Evolutionary conservation across 1,284 basidiomycete genomes (phyloP).

Genomic region (Malassezia yamatoensis): DNA sequence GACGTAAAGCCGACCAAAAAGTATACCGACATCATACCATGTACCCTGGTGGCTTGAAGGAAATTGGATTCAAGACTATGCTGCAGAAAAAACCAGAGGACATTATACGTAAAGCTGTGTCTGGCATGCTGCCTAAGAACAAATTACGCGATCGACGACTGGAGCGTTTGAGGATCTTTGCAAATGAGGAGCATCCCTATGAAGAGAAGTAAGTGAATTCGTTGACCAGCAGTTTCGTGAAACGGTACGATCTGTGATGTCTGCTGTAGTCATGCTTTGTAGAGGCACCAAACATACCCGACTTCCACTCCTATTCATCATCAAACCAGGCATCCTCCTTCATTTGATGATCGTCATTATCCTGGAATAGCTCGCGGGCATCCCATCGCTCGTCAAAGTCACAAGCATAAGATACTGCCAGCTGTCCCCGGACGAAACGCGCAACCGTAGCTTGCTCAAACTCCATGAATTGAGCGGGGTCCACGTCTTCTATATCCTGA

Average conservation of each 20-base stretch:
- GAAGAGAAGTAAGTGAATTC: constrained; percentile 25
- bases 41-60: constrained; percentile 83
- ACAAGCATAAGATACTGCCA: constrained; percentile 11
- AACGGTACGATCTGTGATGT: constrained; percentile 14
- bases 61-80: constrained; percentile 40
- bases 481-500: neutral
- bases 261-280: neutral
- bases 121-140: constrained; percentile 48
- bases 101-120: constrained; percentile 44
- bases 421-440: constrained; percentile 11
- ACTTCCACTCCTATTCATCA: neutral
- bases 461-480: neutral
- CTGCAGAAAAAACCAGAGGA: constrained; percentile 70
- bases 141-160: constrained; percentile 42
- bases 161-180: constrained; percentile 43
- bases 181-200: constrained; percentile 40
- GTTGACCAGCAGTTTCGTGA: constrained; percentile 15
- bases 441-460: constrained; percentile 6
- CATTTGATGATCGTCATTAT: neutral
- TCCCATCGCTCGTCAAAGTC: constrained; percentile 18
- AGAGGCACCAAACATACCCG: constrained; percentile 1
- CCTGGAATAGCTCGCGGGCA: neutral
- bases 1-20: constrained; percentile 76
- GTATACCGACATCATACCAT: constrained; percentile 82
- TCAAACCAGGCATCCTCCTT: constrained; percentile 17